phyloP scores from a whole-genome alignment of 192 early-diverging fungal genomes.

The Backusella morwellensis region DNA sequence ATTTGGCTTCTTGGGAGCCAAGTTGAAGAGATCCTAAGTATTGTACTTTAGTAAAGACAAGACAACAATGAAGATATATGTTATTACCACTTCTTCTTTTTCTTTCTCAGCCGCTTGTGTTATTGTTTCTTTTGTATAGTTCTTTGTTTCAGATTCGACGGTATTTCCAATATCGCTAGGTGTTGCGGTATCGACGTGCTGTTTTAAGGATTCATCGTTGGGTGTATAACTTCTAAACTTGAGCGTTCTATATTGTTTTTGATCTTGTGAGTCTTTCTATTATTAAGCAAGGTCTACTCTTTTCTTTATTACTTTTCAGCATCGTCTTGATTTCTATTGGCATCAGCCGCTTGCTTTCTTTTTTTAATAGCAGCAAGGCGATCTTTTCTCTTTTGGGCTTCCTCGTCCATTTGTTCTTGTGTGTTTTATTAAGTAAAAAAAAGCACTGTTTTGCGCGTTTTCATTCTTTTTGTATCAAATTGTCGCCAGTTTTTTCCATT shows the following conservation, averaged over 20 bases:
- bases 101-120: conserved; percentile 54
- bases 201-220: conserved; percentile 40
- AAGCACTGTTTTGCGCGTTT: background rate
- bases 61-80: background rate
- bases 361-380: conserved; percentile 62
- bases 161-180: conserved; percentile 47
- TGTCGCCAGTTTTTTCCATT: background rate
- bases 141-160: conserved; percentile 51
- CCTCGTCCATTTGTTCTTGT: conserved; percentile 49
- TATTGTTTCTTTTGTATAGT: conserved; percentile 49
- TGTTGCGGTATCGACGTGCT: conserved; percentile 42
- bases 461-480: background rate
- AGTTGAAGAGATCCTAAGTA: conserved; percentile 67
- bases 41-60: background rate
- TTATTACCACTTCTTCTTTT: conserved; percentile 57
- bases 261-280: background rate
- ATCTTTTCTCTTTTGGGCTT: conserved; percentile 62
- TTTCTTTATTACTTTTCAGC: conserved; percentile 18
- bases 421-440: background rate
- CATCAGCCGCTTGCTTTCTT: conserved; percentile 38
- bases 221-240: conserved; percentile 59
- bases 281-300: conserved; percentile 5
- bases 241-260: conserved; percentile 18
- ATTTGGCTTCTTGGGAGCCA: conserved; percentile 86
- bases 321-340: conserved; percentile 23